Percentiles rank a stretch among this genome's conserved stretches.
These are phyloP conservation scores for Penicillium nucicola DNA, from an alignment of 495 filamentous ascomycete species.

Conservation along the genomic window DNA sequence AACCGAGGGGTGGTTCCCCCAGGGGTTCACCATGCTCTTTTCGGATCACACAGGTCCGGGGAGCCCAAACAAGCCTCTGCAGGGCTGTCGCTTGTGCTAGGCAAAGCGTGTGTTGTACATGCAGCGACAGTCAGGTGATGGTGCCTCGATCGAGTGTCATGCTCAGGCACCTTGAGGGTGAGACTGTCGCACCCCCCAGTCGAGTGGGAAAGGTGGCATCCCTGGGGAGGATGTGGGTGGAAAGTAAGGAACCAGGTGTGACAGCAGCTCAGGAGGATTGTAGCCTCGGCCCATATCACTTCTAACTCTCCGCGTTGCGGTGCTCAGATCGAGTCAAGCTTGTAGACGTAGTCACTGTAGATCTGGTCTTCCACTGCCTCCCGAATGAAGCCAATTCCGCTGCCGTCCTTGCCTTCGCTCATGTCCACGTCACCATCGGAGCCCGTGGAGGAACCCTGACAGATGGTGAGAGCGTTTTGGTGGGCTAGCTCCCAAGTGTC, in stretches of 20 bases:
- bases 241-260: not conserved
- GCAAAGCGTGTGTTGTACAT: constrained; percentile 5
- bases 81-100: constrained; percentile 5
- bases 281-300: not conserved
- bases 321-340: constrained; percentile 36
- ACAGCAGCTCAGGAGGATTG: not conserved
- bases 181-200: not conserved
- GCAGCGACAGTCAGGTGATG: constrained; percentile 15
- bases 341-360: constrained; percentile 38
- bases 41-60: not conserved
- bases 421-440: constrained; percentile 46
- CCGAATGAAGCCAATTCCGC: constrained; percentile 59
- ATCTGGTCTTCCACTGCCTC: constrained; percentile 55
- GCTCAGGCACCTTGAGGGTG: not conserved
- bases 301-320: not conserved
- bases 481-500: constrained; percentile 73
- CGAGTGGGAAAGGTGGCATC: not conserved
- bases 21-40: not conserved
- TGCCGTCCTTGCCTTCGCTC: constrained; percentile 32
- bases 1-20: no score
- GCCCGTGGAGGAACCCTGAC: constrained; percentile 45
- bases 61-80: not conserved
- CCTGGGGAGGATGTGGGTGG: not conserved
- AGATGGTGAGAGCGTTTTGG: constrained; percentile 60
- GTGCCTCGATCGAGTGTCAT: constrained; percentile 3